Evolutionary conservation across 345 rosid genomes (phyloP).

Genomic region (Litchi chinensis): DNA sequence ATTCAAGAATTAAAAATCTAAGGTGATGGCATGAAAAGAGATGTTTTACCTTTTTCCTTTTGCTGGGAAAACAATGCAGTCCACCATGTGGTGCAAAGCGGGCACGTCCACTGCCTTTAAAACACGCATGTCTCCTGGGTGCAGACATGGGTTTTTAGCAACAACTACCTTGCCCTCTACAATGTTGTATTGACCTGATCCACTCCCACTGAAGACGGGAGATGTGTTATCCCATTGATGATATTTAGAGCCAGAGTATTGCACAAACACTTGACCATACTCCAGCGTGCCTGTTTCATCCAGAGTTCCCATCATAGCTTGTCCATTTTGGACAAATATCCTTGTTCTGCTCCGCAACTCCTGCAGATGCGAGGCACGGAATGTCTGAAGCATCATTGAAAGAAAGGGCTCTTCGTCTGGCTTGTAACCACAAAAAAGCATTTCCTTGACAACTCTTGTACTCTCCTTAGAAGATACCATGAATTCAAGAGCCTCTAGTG

Average conservation of each 20-base stretch:
- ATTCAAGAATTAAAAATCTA: background rate
- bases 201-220: background rate
- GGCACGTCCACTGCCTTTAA: slow-evolving; percentile 43
- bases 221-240: slow-evolving; percentile 2
- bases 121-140: slow-evolving; percentile 52
- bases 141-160: slow-evolving; percentile 54
- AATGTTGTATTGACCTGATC: background rate
- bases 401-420: slow-evolving; percentile 52
- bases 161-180: slow-evolving; percentile 38
- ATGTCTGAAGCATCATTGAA: slow-evolving; percentile 51
- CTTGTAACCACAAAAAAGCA: slow-evolving; percentile 47
- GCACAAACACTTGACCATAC: slow-evolving; percentile 51
- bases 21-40: background rate
- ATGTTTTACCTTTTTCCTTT: slow-evolving; percentile 43
- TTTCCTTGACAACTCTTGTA: slow-evolving; percentile 40
- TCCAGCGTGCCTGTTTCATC: slow-evolving; percentile 45
- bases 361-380: slow-evolving; percentile 44
- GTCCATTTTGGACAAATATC: slow-evolving; percentile 40
- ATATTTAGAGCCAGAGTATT: slow-evolving; percentile 26
- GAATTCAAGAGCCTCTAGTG: slow-evolving; percentile 43
- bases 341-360: slow-evolving; percentile 41
- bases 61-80: slow-evolving; percentile 55
- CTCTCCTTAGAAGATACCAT: slow-evolving; percentile 43
- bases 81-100: slow-evolving; percentile 48
- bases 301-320: slow-evolving; percentile 56